phyloP scores from a whole-genome alignment of 306 rosid genomes.

The Prunus mume region DNA sequence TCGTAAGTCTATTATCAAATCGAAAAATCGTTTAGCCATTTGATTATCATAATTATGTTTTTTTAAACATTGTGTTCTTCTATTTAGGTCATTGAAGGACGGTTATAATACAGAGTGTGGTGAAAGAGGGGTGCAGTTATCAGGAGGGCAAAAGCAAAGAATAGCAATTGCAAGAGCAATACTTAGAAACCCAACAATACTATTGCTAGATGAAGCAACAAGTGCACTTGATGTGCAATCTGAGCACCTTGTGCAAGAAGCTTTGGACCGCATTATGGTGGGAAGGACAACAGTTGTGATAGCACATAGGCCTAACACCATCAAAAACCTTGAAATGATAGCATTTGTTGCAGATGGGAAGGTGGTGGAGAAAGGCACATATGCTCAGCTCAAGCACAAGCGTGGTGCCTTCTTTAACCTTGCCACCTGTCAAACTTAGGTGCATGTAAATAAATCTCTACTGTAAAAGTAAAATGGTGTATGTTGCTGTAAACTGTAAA shows the following conservation, averaged over 20 bases:
- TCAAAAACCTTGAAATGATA: conserved; percentile 72
- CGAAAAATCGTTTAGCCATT: not conserved
- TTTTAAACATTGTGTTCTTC: not conserved
- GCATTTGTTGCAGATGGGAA: conserved; percentile 80
- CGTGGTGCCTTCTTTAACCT: conserved; percentile 86
- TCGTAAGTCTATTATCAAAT: conserved; percentile 51
- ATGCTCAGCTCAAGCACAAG: conserved; percentile 65
- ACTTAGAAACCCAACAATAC: conserved; percentile 68
- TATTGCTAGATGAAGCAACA: conserved; percentile 87
- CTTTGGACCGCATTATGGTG: conserved; percentile 77
- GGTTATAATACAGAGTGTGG: conserved; percentile 92
- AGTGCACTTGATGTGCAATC: conserved; percentile 90
- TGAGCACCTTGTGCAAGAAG: conserved; percentile 87
- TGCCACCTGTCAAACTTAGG: conserved; percentile 49
- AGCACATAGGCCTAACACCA: conserved; percentile 90
- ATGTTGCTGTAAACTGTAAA: not conserved
- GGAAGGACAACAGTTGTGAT: conserved; percentile 88
- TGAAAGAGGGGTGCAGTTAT: conserved; percentile 92
- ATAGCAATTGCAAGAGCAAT: conserved; percentile 93
- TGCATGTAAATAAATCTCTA: not conserved
- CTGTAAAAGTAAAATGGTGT: not conserved
- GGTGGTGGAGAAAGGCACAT: conserved; percentile 81
- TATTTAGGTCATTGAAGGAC: conserved; percentile 66
- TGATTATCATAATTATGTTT: not conserved
- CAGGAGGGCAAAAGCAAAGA: conserved; percentile 97